Base-by-base conservation (phyloP, 2,329 filamentous ascomycete species). In the Cordyceps cateniannulata region DNA sequence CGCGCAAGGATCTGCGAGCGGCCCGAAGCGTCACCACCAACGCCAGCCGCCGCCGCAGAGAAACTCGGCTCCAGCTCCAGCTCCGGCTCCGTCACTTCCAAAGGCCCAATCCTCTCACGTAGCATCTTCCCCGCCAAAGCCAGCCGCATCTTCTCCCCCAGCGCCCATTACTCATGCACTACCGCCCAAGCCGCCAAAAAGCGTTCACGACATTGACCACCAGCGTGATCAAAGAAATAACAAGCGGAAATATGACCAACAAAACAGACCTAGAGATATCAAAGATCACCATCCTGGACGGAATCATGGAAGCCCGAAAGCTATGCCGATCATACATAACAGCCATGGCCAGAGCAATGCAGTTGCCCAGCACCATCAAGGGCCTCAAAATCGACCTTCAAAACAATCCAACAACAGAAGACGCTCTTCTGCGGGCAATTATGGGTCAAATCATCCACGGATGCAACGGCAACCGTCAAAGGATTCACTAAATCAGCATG, bases 121-220 rank as follows among this genome's bases (percentile, higher is more conserved):
- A 51, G 32, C 52, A 2, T 27, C 50, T 10, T 47, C 60, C 12
- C 32, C 53, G 16, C 38, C 52, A 40, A 54, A 51, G 47, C 53
- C 60, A 38, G 12, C 44, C 3, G 44, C 51, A 12, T 29, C 59
- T 12, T 38, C 51, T 9, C 47, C 53, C 22, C 53, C 48, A 14
- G 22, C n/a, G 3, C 45, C 45, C 5, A 51, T 51, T 8, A 20
- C 48, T n/a, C 45, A 57, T 25, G 45, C 32, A 3, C 38, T 62
- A 24, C 61, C 61, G 3, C 61, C 61, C 2, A 62, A 62, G 24
- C 61, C 61, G 14, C 61, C 61, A 5, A 62, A 62, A 22, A 62
- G 61, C n/a, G 45, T 62, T 3, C 56, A 62, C 14, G 61, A 62
- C 5, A 45, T 50, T 45, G 47, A 50, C n/a, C 32, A 51, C 35